Evolutionary conservation across 148 eudicot species (phyloP).

Genomic region (Silene latifolia): DNA sequence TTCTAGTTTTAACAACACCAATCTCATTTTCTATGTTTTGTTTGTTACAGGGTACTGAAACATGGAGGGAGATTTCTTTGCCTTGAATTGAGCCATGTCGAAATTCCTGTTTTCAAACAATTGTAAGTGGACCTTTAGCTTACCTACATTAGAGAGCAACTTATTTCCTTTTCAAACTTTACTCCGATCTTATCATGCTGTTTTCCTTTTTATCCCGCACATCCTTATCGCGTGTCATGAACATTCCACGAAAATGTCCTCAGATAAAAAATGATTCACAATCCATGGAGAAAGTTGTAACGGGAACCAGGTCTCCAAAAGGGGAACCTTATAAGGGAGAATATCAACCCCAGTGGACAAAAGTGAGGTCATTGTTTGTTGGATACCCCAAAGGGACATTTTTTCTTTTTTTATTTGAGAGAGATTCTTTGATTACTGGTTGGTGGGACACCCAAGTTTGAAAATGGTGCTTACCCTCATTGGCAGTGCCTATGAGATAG

Average conservation of each 20-base stretch:
- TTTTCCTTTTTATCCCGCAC: neutral
- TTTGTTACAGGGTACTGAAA: conserved; percentile 66
- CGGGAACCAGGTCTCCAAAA: neutral
- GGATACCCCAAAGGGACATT: neutral
- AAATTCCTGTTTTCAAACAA: conserved; percentile 71
- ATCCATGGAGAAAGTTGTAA: neutral
- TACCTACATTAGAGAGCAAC: neutral
- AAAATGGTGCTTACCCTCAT: too few species aligned
- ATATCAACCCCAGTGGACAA: neutral
- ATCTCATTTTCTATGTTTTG: conserved; percentile 20
- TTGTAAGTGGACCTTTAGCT: conserved; percentile 31
- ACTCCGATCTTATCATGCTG: neutral
- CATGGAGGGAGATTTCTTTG: conserved; percentile 96
- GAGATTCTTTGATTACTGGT: neutral
- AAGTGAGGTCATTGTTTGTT: neutral
- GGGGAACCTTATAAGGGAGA: neutral
- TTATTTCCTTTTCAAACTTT: neutral
- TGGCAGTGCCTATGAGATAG: too few species aligned
- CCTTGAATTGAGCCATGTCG: conserved; percentile 95
- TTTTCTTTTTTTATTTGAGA: neutral
- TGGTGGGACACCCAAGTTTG: neutral
- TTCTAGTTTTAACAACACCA: neutral
- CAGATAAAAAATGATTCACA: neutral
- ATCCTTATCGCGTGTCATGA: neutral
- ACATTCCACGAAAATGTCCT: neutral